A percentile compares a stretch with the other conserved stretches of the same genome.
Conservation (phyloP, 495 filamentous ascomycete genomes). For the Aspergillus sclerotiicarbonarius region DNA sequence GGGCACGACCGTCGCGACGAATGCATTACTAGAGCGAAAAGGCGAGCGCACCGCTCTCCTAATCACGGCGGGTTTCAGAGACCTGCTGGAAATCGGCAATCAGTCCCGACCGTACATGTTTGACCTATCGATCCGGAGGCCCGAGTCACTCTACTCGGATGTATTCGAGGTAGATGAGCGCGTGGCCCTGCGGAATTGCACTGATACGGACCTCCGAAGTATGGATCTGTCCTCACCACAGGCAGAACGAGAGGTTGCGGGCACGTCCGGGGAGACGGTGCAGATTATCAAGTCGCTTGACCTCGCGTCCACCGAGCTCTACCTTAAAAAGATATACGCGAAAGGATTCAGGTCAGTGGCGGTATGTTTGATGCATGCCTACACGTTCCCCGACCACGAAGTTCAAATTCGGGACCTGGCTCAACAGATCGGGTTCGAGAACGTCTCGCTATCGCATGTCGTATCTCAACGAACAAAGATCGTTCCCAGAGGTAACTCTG, state of each 20-base stretch:
- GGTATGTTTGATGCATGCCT: slow-evolving; percentile 78
- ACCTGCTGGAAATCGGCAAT: slow-evolving; percentile 17
- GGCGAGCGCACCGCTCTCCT: slow-evolving; percentile 17
- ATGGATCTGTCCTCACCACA: slow-evolving; percentile 36
- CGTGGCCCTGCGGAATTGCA: slow-evolving; percentile 15
- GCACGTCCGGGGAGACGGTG: slow-evolving; percentile 58
- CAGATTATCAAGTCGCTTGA: slow-evolving; percentile 62
- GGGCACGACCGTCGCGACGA: slow-evolving; percentile 23
- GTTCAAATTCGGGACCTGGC: slow-evolving; percentile 65
- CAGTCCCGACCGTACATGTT: slow-evolving; percentile 23
- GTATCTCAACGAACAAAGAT: neutral
- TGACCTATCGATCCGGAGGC: slow-evolving; percentile 14
- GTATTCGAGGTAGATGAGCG: slow-evolving; percentile 20
- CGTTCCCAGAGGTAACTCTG: neutral
- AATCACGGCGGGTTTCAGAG: slow-evolving; percentile 19
- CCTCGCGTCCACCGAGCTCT: slow-evolving; percentile 46
- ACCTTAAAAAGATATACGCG: slow-evolving; percentile 57
- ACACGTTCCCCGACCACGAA: slow-evolving; percentile 77
- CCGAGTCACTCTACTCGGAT: slow-evolving; percentile 14
- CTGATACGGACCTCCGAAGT: slow-evolving; percentile 11
- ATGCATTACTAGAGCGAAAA: slow-evolving; percentile 23
- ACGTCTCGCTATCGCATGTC: slow-evolving; percentile 60
- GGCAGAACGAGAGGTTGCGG: neutral
- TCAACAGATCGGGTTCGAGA: slow-evolving; percentile 62
- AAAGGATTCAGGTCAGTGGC: slow-evolving; percentile 66